Conservation (phyloP, 768 basidiomycete species). For the Tulasnella sp. region DNA sequence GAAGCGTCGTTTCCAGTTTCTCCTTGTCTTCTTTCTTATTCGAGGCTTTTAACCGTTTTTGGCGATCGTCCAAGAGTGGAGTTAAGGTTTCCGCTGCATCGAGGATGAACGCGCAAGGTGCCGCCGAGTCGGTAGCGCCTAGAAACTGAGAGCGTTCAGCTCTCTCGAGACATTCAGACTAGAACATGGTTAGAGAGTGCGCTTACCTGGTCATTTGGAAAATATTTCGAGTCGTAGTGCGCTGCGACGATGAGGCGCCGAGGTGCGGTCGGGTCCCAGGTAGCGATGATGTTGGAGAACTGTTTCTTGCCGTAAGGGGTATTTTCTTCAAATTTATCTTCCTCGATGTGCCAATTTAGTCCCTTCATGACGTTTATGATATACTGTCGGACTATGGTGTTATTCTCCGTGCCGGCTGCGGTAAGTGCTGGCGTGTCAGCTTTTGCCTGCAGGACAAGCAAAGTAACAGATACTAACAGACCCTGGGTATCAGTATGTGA, state of each 20-base stretch:
- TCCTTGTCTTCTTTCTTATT: constrained; percentile 45
- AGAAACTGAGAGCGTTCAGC: constrained; percentile 54
- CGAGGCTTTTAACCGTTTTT: constrained; percentile 38
- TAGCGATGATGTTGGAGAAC: constrained; percentile 90
- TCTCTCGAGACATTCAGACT: constrained; percentile 5
- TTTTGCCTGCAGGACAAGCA: not conserved
- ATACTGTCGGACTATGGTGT: constrained; percentile 70
- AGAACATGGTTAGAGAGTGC: not conserved
- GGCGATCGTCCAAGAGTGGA: constrained; percentile 52
- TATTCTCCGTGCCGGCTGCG: constrained; percentile 63
- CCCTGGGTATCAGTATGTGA: constrained; percentile 74
- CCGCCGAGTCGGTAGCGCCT: constrained; percentile 95
- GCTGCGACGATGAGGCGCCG: constrained; percentile 79
- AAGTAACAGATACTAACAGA: constrained; percentile 39
- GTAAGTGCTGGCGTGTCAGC: not conserved
- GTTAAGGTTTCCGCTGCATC: constrained; percentile 81
- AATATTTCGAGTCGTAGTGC: constrained; percentile 91
- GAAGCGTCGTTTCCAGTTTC: constrained; percentile 70
- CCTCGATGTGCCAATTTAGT: constrained; percentile 80
- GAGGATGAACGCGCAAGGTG: constrained; percentile 87
- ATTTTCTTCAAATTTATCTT: constrained; percentile 61
- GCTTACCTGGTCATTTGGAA: constrained; percentile 66
- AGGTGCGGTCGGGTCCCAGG: constrained; percentile 79
- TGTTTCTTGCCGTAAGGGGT: constrained; percentile 73
- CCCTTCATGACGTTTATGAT: constrained; percentile 58